Percentiles rank a stretch among this genome's conserved stretches.
phyloP scores from a whole-genome alignment of 2,329 filamentous ascomycete genomes.

The Aspergillus glaucus region DNA sequence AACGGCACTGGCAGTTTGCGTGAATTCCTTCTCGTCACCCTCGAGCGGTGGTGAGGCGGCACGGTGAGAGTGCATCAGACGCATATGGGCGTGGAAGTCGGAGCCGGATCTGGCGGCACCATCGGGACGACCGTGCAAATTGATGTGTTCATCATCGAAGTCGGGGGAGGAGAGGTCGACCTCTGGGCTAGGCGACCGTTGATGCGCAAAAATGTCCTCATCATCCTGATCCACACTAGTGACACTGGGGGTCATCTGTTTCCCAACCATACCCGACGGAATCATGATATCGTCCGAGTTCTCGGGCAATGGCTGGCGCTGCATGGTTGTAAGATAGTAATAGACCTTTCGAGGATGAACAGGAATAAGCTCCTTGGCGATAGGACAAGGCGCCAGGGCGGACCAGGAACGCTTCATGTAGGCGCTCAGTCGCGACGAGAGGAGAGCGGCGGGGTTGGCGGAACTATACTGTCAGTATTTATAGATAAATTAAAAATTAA shows the following conservation, averaged over 20 bases:
- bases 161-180: slow-evolving; percentile 84
- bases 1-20: slow-evolving; percentile 83
- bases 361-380: slow-evolving; percentile 87
- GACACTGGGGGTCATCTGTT: slow-evolving; percentile 75
- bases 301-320: slow-evolving; percentile 74
- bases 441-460: slow-evolving; percentile 89
- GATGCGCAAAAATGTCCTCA: slow-evolving; percentile 53
- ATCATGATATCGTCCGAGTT: slow-evolving; percentile 48
- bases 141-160: slow-evolving; percentile 65
- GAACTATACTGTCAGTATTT: slow-evolving; percentile 54
- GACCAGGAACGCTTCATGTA: slow-evolving; percentile 88
- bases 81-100: slow-evolving; percentile 54
- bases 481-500: too few species aligned
- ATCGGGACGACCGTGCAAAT: slow-evolving; percentile 51
- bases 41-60: slow-evolving; percentile 84
- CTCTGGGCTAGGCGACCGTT: slow-evolving; percentile 72
- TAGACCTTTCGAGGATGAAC: slow-evolving; percentile 92
- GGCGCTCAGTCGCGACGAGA: slow-evolving; percentile 81
- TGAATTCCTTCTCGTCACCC: slow-evolving; percentile 94
- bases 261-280: slow-evolving; percentile 42
- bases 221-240: slow-evolving; percentile 71
- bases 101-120: slow-evolving; percentile 40
- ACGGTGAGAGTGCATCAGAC: slow-evolving; percentile 56
- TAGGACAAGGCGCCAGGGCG: slow-evolving; percentile 69
- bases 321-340: slow-evolving; percentile 88